These are phyloP conservation scores for Ascochyta lentis DNA, from an alignment of 2,329 filamentous ascomycete species.

Conservation along the genomic window DNA sequence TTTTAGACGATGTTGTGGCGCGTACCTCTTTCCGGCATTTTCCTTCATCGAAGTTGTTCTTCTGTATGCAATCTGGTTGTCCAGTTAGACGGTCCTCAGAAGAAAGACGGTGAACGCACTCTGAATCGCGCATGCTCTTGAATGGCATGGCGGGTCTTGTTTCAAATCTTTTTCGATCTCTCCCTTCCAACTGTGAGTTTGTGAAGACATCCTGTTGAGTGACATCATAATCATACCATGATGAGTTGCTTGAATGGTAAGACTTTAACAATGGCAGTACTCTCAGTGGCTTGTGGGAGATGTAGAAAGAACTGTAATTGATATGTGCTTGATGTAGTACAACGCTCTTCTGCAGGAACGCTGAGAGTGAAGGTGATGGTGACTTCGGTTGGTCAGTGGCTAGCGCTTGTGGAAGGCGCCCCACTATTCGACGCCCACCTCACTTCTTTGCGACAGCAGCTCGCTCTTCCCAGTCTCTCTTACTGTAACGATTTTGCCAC, in stretches of 20 bases:
- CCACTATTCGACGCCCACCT: slow-evolving; percentile 36
- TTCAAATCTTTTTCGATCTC: slow-evolving; percentile 73
- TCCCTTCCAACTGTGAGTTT: slow-evolving; percentile 39
- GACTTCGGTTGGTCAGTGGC: slow-evolving; percentile 21
- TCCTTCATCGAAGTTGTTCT: slow-evolving; percentile 83
- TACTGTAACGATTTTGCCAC: slow-evolving; percentile 35
- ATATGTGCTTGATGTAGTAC: background rate
- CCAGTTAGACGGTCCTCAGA: background rate
- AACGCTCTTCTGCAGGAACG: background rate
- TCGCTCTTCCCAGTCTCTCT: slow-evolving; percentile 30
- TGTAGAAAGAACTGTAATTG: background rate
- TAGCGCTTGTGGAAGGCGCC: slow-evolving; percentile 31
- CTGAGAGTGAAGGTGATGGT: slow-evolving; percentile 15
- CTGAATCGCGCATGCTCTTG: slow-evolving; percentile 90
- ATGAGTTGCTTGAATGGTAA: background rate
- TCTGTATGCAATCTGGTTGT: slow-evolving; percentile 76
- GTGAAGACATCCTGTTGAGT: slow-evolving; percentile 8
- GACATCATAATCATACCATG: slow-evolving; percentile 44
- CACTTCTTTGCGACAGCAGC: slow-evolving; percentile 29
- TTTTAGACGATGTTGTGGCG: background rate
- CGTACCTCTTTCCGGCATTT: slow-evolving; percentile 71
- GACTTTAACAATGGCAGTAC: background rate
- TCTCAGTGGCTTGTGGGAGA: background rate
- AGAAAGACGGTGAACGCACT: slow-evolving; percentile 56
- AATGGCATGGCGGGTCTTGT: slow-evolving; percentile 81